Evolutionary conservation across 768 basidiomycete species (phyloP).

Genomic region (Pluteus cervinus): DNA sequence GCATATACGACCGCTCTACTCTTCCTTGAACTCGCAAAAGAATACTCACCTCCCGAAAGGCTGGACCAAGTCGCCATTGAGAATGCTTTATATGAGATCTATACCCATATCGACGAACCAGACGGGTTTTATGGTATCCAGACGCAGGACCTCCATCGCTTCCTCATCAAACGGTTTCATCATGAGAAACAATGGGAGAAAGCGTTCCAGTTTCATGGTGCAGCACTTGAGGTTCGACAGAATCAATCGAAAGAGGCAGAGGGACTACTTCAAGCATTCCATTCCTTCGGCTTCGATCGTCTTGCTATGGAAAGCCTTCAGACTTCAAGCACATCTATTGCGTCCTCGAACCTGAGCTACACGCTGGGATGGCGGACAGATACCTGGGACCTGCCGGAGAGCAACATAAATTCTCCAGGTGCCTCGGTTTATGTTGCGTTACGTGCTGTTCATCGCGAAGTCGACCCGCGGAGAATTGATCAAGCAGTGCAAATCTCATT

Average conservation of each 20-base stretch:
- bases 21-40: slow-evolving; percentile 76
- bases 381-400: slow-evolving; percentile 89
- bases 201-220: slow-evolving; percentile 87
- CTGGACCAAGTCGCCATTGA: slow-evolving; percentile 38
- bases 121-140: slow-evolving; percentile 97
- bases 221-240: slow-evolving; percentile 62
- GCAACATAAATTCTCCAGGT: slow-evolving; percentile 38
- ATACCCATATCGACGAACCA: slow-evolving; percentile 93
- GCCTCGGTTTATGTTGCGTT: slow-evolving; percentile 73
- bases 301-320: slow-evolving; percentile 74
- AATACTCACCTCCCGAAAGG: slow-evolving; percentile 29
- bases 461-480: slow-evolving; percentile 47
- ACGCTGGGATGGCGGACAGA: slow-evolving; percentile 91
- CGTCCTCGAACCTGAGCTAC: slow-evolving; percentile 53
- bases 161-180: slow-evolving; percentile 80
- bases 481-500: slow-evolving; percentile 44
- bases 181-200: slow-evolving; percentile 93
- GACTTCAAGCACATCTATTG: slow-evolving; percentile 24
- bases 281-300: slow-evolving; percentile 84
- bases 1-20: slow-evolving; percentile 88
- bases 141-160: slow-evolving; percentile 67
- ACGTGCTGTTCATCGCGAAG: slow-evolving; percentile 76
- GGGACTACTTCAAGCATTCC: slow-evolving; percentile 75
- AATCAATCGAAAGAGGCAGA: slow-evolving; percentile 37
- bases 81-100: slow-evolving; percentile 83